Conservation (phyloP, 257 asterid species). For the Solanum phureja region DNA sequence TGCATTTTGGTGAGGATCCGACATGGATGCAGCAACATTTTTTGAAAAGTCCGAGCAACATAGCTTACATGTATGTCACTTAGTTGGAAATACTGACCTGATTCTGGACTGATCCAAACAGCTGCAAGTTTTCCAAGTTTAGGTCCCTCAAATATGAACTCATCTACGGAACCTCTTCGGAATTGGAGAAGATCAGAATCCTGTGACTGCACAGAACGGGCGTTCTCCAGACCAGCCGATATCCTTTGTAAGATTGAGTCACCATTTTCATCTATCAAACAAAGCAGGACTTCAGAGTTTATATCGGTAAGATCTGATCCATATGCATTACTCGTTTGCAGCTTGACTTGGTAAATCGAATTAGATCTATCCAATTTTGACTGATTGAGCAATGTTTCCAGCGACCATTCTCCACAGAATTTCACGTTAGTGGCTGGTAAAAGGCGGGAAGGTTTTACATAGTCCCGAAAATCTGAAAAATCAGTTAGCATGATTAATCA, state of each 20-base stretch:
- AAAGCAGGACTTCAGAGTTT: constrained; percentile 51
- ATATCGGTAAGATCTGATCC: constrained; percentile 65
- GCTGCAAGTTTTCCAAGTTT: constrained; percentile 61
- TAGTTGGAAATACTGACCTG: constrained; percentile 36
- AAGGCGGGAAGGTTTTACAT: constrained; percentile 62
- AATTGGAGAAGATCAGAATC: constrained; percentile 33
- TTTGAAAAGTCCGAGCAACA: not conserved
- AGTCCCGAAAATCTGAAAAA: constrained; percentile 69
- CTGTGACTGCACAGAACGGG: constrained; percentile 9
- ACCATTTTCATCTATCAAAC: constrained; percentile 71
- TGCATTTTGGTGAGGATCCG: not conserved
- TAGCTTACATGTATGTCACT: not conserved
- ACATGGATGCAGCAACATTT: not conserved
- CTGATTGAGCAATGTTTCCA: constrained; percentile 20
- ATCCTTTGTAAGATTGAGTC: constrained; percentile 68
- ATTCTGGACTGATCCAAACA: constrained; percentile 72
- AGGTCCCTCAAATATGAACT: constrained; percentile 71
- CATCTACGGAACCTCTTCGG: constrained; percentile 57
- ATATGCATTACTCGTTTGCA: constrained; percentile 49
- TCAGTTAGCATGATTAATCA: not conserved
- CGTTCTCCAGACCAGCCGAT: constrained; percentile 26
- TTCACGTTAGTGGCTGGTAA: constrained; percentile 42
- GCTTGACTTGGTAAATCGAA: constrained; percentile 39
- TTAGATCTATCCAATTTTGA: constrained; percentile 10
- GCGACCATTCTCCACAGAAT: constrained; percentile 21